Evolutionary conservation across 164 flowering plant species (phyloP).

Genomic region (Magnolia sinica): DNA sequence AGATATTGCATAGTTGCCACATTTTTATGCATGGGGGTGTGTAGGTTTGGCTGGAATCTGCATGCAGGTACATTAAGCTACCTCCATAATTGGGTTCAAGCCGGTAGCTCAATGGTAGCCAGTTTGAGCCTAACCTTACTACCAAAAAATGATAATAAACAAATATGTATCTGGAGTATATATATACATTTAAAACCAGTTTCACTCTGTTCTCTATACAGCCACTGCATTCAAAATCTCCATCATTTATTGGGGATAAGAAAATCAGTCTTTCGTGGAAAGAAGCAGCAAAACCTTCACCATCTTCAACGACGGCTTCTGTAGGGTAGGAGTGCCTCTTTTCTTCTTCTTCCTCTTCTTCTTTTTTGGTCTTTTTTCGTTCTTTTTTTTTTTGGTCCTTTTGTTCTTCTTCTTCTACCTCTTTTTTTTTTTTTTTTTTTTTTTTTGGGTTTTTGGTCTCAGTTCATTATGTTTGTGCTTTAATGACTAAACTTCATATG

Average conservation of each 20-base stretch:
- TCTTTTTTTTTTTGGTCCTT: background rate
- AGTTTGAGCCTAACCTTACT: no score
- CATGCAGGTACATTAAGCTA: background rate
- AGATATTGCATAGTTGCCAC: no score
- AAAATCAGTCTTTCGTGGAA: slow-evolving; percentile 92
- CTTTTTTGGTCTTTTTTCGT: background rate
- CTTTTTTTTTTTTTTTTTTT: background rate
- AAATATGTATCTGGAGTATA: no score
- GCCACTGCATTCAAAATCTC: background rate
- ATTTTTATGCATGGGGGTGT: background rate
- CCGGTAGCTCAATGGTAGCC: background rate
- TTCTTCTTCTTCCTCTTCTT: background rate
- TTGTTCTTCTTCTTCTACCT: background rate
- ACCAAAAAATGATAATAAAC: no score
- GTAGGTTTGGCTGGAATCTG: background rate
- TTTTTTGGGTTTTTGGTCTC: background rate
- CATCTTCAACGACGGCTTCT: slow-evolving; percentile 34
- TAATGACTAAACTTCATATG: background rate
- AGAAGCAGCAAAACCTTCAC: slow-evolving; percentile 55
- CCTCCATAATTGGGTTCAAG: background rate
- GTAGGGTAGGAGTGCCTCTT: slow-evolving; percentile 42
- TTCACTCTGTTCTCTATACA: background rate
- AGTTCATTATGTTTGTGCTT: background rate
- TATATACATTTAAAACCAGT: background rate
- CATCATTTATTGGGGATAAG: slow-evolving; percentile 85